phyloP scores from a whole-genome alignment of 768 basidiomycete genomes.

The Psilocybe sp. region DNA sequence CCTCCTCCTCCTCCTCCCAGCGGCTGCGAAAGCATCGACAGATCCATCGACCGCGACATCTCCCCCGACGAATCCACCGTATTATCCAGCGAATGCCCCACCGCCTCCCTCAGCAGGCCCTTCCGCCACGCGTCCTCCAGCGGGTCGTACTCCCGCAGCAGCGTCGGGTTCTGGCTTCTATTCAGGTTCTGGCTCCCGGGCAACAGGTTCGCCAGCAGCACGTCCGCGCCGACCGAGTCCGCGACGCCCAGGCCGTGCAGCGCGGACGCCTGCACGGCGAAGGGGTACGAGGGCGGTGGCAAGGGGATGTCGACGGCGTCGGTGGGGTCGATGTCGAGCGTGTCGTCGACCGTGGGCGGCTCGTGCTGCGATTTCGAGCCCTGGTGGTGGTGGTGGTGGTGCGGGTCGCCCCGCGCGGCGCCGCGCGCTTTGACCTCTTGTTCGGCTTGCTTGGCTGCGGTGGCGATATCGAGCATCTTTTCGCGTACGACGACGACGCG shows the following conservation, averaged over 20 bases:
- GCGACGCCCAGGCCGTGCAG: constrained; percentile 69
- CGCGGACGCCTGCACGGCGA: constrained; percentile 74
- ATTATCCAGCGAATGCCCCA: constrained; percentile 69
- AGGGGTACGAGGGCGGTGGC: constrained; percentile 64
- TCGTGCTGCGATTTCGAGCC: constrained; percentile 27
- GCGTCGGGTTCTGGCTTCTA: constrained; percentile 59
- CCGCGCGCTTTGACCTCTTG: constrained; percentile 62
- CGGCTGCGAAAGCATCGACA: too few relatives aligned
- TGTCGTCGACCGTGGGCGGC: constrained; percentile 33
- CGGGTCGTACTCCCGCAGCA: constrained; percentile 47
- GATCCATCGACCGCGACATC: constrained; percentile 22
- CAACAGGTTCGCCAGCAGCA: constrained; percentile 65
- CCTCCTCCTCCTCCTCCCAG: too few relatives aligned
- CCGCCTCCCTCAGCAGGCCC: constrained; percentile 72
- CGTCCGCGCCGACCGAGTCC: constrained; percentile 72
- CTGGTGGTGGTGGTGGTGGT: too few relatives aligned
- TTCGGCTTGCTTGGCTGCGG: constrained; percentile 75
- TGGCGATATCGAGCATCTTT: constrained; percentile 66
- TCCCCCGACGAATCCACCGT: constrained; percentile 43
- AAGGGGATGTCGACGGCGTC: constrained; percentile 79
- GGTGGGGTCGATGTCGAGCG: constrained; percentile 77
- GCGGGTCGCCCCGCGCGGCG: constrained; percentile 44
- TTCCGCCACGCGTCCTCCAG: constrained; percentile 72
- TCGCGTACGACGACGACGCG: constrained; percentile 84
- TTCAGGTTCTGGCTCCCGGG: constrained; percentile 66